These are phyloP conservation scores for Closterium sp. DNA, from an alignment of 139 green algal species.

Conservation along the genomic window DNA sequence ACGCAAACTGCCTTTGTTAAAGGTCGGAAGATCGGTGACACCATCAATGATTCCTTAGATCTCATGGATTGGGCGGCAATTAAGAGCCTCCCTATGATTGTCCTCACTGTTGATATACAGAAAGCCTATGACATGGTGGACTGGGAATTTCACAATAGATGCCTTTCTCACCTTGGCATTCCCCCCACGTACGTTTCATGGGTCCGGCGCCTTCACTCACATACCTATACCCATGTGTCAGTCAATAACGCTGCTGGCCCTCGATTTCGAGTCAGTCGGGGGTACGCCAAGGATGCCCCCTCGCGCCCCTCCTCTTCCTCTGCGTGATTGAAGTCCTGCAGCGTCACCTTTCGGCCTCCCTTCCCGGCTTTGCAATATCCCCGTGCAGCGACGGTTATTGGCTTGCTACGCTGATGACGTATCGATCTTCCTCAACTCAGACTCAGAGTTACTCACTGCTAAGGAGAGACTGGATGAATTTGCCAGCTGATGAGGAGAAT, in stretches of 20 bases:
- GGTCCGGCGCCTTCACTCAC: not conserved
- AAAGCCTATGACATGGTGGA: not conserved
- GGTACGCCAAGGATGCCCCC: not conserved
- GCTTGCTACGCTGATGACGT: not conserved
- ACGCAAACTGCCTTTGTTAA: not conserved
- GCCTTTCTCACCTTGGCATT: not conserved
- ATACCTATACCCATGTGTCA: not conserved
- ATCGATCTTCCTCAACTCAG: not conserved
- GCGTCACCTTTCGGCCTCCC: not conserved
- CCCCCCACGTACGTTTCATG: not conserved
- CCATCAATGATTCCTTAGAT: not conserved
- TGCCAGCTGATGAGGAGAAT: not conserved
- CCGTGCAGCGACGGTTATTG: not conserved
- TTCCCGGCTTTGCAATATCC: not conserved
- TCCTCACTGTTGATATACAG: not conserved
- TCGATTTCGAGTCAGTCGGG: not conserved
- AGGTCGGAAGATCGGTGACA: not conserved
- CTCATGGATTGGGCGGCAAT: not conserved
- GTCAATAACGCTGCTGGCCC: not conserved
- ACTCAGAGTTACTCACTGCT: not conserved
- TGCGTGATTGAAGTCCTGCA: not conserved
- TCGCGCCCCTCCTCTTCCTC: not conserved
- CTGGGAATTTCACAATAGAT: not conserved
- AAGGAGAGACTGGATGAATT: no score
- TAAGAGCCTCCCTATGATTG: not conserved